Evolutionary conservation across 768 basidiomycete genomes (phyloP).

Genomic region (Amanita muscaria): DNA sequence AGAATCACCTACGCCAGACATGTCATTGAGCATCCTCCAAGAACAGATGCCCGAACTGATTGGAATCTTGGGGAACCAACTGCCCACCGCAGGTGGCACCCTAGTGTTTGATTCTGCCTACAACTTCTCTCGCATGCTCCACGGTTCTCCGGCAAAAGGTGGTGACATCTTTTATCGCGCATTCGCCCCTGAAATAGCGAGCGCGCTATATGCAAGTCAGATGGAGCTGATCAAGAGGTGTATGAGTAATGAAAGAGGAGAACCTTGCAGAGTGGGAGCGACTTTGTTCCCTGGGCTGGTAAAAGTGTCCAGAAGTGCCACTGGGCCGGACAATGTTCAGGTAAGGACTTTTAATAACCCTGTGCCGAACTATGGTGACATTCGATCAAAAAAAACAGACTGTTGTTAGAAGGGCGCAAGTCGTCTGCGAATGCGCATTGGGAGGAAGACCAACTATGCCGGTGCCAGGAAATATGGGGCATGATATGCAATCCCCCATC

Average conservation of each 20-base stretch:
- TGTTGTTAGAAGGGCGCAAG: conserved; percentile 77
- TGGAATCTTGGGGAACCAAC: conserved; percentile 36
- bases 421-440: conserved; percentile 79
- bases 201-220: conserved; percentile 63
- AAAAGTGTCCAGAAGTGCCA: conserved; percentile 50
- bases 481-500: conserved; percentile 1
- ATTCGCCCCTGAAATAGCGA: conserved; percentile 78
- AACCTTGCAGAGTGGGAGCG: conserved; percentile 68
- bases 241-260: conserved; percentile 64
- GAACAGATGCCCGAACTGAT: conserved; percentile 68
- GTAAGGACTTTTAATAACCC: conserved; percentile 22
- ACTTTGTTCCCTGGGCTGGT: conserved; percentile 86
- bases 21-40: conserved; percentile 54
- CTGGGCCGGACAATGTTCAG: conserved; percentile 42
- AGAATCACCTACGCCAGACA: conserved; percentile 63
- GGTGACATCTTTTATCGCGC: conserved; percentile 79
- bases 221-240: conserved; percentile 84
- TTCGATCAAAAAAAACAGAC: no score
- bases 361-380: no score
- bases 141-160: conserved; percentile 50
- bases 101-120: conserved; percentile 68
- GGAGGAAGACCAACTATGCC: conserved; percentile 14
- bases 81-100: conserved; percentile 37
- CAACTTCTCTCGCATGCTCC: conserved; percentile 79
- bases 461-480: conserved; percentile 2